These are phyloP conservation scores for Zanthoxylum bungeanum DNA, from an alignment of 345 rosid species.

Conservation along the genomic window DNA sequence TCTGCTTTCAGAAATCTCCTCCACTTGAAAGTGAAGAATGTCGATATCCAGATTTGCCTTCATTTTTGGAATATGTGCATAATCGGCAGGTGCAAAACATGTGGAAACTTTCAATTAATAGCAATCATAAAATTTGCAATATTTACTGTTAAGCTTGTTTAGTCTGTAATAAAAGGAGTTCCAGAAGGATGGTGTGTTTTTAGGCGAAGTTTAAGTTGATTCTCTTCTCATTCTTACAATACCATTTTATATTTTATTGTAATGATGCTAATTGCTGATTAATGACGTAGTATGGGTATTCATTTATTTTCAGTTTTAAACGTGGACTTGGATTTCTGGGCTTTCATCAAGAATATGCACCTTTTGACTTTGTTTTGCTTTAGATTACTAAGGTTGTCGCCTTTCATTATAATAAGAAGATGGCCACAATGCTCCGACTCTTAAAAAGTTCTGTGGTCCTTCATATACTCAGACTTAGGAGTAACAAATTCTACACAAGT, in stretches of 20 bases:
- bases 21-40: constrained; percentile 47
- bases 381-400: neutral
- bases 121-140: neutral
- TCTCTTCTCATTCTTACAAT: neutral
- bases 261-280: neutral
- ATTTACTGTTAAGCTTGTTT: constrained; percentile 9
- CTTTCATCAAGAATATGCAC: neutral
- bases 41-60: constrained; percentile 74
- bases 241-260: no score
- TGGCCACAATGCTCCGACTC: neutral
- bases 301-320: neutral
- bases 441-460: neutral
- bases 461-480: neutral
- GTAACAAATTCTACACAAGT: neutral
- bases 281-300: neutral
- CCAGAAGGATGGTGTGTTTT: neutral
- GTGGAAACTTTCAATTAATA: constrained; percentile 7
- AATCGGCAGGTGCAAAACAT: constrained; percentile 74
- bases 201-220: neutral
- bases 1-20: constrained; percentile 83
- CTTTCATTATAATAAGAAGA: no score
- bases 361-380: neutral
- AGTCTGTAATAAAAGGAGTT: no score
- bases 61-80: constrained; percentile 88
- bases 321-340: neutral